phyloP scores from a whole-genome alignment of 495 filamentous ascomycete genomes.

The Neurospora sp. region DNA sequence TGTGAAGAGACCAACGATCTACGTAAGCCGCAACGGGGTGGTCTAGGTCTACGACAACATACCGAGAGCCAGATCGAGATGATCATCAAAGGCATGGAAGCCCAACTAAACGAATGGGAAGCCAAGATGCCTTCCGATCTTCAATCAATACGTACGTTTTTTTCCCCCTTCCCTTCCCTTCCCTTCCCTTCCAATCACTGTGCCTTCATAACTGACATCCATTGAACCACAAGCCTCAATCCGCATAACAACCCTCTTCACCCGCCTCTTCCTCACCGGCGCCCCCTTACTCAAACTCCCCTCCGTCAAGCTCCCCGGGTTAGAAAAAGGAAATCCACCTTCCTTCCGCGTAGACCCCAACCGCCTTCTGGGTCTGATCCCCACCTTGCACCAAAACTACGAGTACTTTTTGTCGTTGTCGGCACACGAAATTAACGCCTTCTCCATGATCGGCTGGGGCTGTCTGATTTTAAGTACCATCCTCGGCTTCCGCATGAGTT shows the following conservation, averaged over 20 bases:
- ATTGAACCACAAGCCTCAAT: conserved; percentile 19
- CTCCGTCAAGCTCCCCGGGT: background rate
- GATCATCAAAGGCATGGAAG: conserved; percentile 32
- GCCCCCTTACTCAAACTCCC: conserved; percentile 24
- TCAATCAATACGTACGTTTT: conserved; percentile 6
- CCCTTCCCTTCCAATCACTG: background rate
- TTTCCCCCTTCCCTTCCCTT: background rate
- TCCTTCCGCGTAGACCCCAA: conserved; percentile 8
- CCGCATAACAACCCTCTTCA: conserved; percentile 20
- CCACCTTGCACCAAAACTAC: conserved; percentile 14
- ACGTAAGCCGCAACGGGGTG: conserved; percentile 11
- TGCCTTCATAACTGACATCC: background rate
- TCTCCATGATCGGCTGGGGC: conserved; percentile 25
- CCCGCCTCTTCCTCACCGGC: conserved; percentile 27
- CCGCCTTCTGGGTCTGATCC: conserved; percentile 7
- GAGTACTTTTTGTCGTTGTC: conserved; percentile 20
- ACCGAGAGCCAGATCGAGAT: conserved; percentile 29
- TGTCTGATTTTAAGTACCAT: conserved; percentile 27
- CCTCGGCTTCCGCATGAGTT: conserved; percentile 31
- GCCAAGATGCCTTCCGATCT: conserved; percentile 21
- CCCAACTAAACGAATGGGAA: conserved; percentile 29
- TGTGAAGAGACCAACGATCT: conserved; percentile 27
- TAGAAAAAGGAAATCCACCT: background rate
- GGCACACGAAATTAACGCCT: conserved; percentile 16
- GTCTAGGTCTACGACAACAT: conserved; percentile 7